Evolutionary conservation across 2,329 filamentous ascomycete genomes (phyloP), one percentile per base, ranked within the genome.

Genomic region (Nakataea oryzae): DNA sequence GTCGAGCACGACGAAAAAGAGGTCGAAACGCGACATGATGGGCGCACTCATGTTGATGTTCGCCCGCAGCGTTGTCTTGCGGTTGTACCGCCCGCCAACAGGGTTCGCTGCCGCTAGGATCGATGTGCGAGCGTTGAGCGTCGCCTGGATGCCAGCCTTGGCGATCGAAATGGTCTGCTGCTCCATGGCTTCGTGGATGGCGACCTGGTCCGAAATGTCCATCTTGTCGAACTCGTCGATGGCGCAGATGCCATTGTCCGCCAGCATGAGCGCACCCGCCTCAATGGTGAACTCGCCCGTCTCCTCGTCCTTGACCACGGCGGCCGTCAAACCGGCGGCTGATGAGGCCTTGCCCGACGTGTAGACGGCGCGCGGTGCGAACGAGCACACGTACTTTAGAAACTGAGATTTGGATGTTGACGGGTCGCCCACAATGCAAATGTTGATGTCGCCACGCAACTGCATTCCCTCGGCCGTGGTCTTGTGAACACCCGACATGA

Each of bases 171-270:
- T 99, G 6, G 95, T 99, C 76, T 99, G 95, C 79, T 99, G 95
- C 84, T 99, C 95, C 95, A 99, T 99, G 64, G 95, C 95, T 85
- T 99, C 95, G 83, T 99, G 95, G 70, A 99, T 99, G 67, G 95
- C 95, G 62, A 99, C 95, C 77, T 99, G 95, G 73, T 99, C 95
- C 61, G 80, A 86, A 65, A 99, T 90, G 70, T 99, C 95, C 95
- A 99, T 99, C 79, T 99, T 99, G 84, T 99, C 95, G 69, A 99
- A 99, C 73, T 99, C 95, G 72, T 99, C 95, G 72, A 99, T 99
- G 64, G 92, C 93, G 75, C 95, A 99, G 69, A 97, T 96, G 61
- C 95, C 95, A 67, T 96, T 97, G 70, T 97, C 88, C 27, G 95
- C 95, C 64, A 99, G 80, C 95, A 99, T 97, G 63, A 99, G 85